Evolutionary conservation across 148 eudicot genomes (phyloP), one percentile per base, ranked within the genome.

Genomic region (Mesembryanthemum crystallinum): DNA sequence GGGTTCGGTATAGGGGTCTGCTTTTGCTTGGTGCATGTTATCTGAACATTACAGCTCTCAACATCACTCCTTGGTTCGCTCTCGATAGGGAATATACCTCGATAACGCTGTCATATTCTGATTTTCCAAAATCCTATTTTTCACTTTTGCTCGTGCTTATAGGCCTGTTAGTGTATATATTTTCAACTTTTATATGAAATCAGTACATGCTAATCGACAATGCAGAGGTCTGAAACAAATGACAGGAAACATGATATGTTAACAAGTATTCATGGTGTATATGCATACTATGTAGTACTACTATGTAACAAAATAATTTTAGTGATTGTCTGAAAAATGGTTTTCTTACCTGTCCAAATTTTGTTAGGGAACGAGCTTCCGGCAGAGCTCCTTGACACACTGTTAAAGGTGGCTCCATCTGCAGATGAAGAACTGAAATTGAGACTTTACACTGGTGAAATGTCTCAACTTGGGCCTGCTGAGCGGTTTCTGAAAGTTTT

Each of bases 351-450:
- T 72, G 13, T 71, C 30, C 17, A 42, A 37, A 23, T 39, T 68
- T 69, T 69, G 21, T 65, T 57, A 82, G 84, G 81, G 51, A 74
- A 69, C 73, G 97, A 88, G 84, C 97, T 92, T 80, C 91, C 94
- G 28, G 23, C 94, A 13, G 97, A 92, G 82, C 81, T 92, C 72
- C 79, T 92, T 69, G 89, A 89, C 67, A 88, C 89, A 63, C 76
- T 92, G 87, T 65, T 92, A 70, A 92, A 82, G 83, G 88, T 92
- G 97, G 89, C 90, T 81, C 97, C 92, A 21, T 89, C 92, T 28
- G 43, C 83, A 24, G 92, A 89, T 52, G 96, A 91, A 80, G 96
- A 91, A 83, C 72, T 87, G 70, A 92, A 89, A 79, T 84, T 92
- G 33, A 83, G 89, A 74, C 82, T 88, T 62, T 92, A 76, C 67